These are phyloP conservation scores for Alternaria sp. DNA, from an alignment of 2,329 filamentous ascomycete species.

Conservation along the genomic window DNA sequence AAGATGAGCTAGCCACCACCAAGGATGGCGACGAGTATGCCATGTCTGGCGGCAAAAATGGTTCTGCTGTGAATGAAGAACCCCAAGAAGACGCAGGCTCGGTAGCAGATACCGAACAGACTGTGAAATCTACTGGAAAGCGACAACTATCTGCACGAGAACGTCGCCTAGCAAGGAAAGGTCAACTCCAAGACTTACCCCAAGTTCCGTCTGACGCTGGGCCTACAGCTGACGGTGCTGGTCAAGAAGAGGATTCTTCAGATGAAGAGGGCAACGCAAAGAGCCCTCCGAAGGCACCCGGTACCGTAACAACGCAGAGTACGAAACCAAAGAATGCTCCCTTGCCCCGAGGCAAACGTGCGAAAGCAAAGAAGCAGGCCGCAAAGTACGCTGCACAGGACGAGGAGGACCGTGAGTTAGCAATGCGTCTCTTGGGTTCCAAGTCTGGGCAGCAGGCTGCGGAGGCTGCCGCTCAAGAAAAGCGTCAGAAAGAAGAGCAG, in stretches of 20 bases:
- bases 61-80: slow-evolving; percentile 15
- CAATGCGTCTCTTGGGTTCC: slow-evolving; percentile 87
- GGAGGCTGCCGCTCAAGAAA: slow-evolving; percentile 68
- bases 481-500: slow-evolving; percentile 75
- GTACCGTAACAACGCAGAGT: slow-evolving; percentile 39
- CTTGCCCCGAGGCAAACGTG: slow-evolving; percentile 74
- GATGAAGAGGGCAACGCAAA: slow-evolving; percentile 26
- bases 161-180: slow-evolving; percentile 51
- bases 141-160: slow-evolving; percentile 52
- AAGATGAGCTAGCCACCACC: slow-evolving; percentile 31
- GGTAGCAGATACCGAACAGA: slow-evolving; percentile 40
- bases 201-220: slow-evolving; percentile 24
- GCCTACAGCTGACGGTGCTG: slow-evolving; percentile 19
- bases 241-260: slow-evolving; percentile 47
- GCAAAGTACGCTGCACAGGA: slow-evolving; percentile 94
- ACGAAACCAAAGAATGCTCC: slow-evolving; percentile 42
- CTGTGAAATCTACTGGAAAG: slow-evolving; percentile 31
- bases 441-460: slow-evolving; percentile 73
- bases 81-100: slow-evolving; percentile 40
- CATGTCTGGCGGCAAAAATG: slow-evolving; percentile 24
- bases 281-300: slow-evolving; percentile 29
- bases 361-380: slow-evolving; percentile 87
- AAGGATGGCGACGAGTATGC: slow-evolving; percentile 11
- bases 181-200: slow-evolving; percentile 32
- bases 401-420: slow-evolving; percentile 86